Conservation (phyloP, 768 basidiomycete genomes). For the Auricularia sp. region DNA sequence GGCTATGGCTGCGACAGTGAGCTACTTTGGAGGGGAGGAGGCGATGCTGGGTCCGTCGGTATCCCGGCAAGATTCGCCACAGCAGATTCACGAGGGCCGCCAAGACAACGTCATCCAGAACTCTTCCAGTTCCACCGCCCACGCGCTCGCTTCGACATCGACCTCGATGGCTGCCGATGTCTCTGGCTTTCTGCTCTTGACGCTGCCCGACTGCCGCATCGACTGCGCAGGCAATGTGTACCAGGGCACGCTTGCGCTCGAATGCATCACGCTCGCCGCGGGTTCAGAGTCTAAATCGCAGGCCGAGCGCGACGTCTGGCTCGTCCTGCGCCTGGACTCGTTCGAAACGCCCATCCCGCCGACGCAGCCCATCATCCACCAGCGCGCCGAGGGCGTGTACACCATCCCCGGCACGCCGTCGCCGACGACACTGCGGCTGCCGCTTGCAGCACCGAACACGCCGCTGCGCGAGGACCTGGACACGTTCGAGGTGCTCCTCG, state of each 20-base stretch:
- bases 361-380: slow-evolving; percentile 32
- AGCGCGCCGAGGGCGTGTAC: slow-evolving; percentile 29
- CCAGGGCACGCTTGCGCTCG: slow-evolving; percentile 40
- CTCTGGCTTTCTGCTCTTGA: slow-evolving; percentile 45
- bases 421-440: slow-evolving; percentile 14
- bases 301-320: slow-evolving; percentile 48
- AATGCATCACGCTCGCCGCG: slow-evolving; percentile 44
- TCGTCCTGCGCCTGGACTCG: slow-evolving; percentile 47
- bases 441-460: slow-evolving; percentile 15
- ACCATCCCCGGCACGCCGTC: slow-evolving; percentile 17
- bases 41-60: no score
- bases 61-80: no score
- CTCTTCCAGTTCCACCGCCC: no score
- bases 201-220: slow-evolving; percentile 38
- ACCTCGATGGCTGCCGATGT: background rate
- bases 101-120: no score
- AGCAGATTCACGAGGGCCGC: no score
- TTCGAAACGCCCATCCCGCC: slow-evolving; percentile 57
- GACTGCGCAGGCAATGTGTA: slow-evolving; percentile 21
- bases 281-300: slow-evolving; percentile 13
- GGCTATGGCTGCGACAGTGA: no score
- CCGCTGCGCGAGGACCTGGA: slow-evolving; percentile 44
- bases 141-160: no score
- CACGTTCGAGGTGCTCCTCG: slow-evolving; percentile 54
- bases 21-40: no score